These are phyloP conservation scores for Parachaetomium inaequale DNA, from an alignment of 495 filamentous ascomycete genomes.

Conservation along the genomic window DNA sequence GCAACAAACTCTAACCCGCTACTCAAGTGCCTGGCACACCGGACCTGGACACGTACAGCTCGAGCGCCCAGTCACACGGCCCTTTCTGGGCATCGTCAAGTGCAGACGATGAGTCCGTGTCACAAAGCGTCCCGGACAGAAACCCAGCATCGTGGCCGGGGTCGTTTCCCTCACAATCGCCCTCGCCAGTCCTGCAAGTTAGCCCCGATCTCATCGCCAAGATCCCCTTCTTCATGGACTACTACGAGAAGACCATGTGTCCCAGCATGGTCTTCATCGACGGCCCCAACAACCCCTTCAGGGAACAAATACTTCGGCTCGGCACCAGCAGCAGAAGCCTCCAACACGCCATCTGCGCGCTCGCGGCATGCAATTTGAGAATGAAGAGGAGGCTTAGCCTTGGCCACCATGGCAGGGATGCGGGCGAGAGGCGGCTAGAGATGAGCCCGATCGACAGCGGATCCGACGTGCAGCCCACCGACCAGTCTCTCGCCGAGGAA, in stretches of 20 bases:
- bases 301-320: conserved; percentile 76
- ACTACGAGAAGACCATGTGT: conserved; percentile 86
- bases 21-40: conserved; percentile 37
- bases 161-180: conserved; percentile 28
- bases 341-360: conserved; percentile 86
- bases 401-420: conserved; percentile 45
- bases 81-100: conserved; percentile 43
- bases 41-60: conserved; percentile 46
- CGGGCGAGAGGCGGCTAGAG: conserved; percentile 34
- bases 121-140: conserved; percentile 32
- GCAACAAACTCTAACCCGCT: conserved; percentile 8
- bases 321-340: conserved; percentile 75
- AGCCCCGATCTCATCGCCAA: conserved; percentile 52
- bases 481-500: conserved; percentile 65
- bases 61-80: conserved; percentile 42
- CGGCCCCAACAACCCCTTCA: conserved; percentile 75
- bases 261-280: conserved; percentile 90
- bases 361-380: conserved; percentile 78
- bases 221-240: conserved; percentile 64
- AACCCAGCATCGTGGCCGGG: conserved; percentile 24
- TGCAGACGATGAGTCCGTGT: conserved; percentile 40
- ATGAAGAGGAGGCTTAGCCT: conserved; percentile 56
- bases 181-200: conserved; percentile 36
- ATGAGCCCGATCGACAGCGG: conserved; percentile 35
- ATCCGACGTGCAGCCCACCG: conserved; percentile 40